Percentiles rank a stretch among this genome's conserved stretches.
These are phyloP conservation scores for Westerdykella aurantiaca DNA, from an alignment of 2,329 filamentous ascomycete species.

Conservation along the genomic window DNA sequence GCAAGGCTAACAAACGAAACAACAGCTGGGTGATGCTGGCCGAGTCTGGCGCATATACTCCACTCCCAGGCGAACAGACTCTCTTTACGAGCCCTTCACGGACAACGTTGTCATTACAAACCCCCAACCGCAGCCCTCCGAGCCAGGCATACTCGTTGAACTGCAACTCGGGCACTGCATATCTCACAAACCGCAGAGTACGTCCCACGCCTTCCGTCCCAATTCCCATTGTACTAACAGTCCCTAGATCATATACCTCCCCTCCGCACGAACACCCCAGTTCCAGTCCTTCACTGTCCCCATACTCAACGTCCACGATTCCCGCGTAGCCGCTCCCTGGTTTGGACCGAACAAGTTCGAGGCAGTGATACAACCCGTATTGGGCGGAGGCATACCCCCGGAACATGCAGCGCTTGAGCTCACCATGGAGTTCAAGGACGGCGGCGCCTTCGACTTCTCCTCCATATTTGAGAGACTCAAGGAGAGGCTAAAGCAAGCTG, in stretches of 20 bases:
- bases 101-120: constrained; percentile 69
- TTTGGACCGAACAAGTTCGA: constrained; percentile 92
- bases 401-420: constrained; percentile 69
- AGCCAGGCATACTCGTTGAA: constrained; percentile 62
- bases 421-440: constrained; percentile 87
- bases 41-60: constrained; percentile 66
- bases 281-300: constrained; percentile 87
- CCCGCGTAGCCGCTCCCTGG: constrained; percentile 79
- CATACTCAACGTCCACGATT: constrained; percentile 81
- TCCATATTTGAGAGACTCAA: constrained; percentile 76
- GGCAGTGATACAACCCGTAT: constrained; percentile 70
- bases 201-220: constrained; percentile 24
- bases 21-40: constrained; percentile 89
- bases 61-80: constrained; percentile 75
- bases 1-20: constrained; percentile 27
- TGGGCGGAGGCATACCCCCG: constrained; percentile 74
- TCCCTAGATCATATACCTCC: constrained; percentile 76
- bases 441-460: constrained; percentile 90
- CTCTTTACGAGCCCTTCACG: constrained; percentile 75
- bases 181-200: constrained; percentile 82
- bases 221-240: background rate
- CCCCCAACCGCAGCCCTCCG: constrained; percentile 60
- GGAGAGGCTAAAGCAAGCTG: constrained; percentile 73
- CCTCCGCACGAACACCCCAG: constrained; percentile 58
- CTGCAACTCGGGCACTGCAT: constrained; percentile 68